phyloP scores from a whole-genome alignment of 306 rosid species.

The Prunus campanulata region DNA sequence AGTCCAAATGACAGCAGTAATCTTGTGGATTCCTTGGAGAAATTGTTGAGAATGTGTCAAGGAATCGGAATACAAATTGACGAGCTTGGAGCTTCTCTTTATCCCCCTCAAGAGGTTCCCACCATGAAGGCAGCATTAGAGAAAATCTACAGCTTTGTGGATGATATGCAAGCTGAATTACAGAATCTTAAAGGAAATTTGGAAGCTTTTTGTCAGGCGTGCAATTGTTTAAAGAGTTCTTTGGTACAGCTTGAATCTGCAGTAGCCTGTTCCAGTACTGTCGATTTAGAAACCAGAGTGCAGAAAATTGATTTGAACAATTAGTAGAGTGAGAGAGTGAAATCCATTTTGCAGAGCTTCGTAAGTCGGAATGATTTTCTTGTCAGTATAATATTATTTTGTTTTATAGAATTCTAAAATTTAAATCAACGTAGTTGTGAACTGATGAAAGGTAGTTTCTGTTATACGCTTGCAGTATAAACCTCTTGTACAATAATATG shows the following conservation, averaged over 20 bases:
- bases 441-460: background rate
- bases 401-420: background rate
- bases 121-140: constrained; percentile 42
- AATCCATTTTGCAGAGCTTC: background rate
- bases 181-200: constrained; percentile 47
- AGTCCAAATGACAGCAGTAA: constrained; percentile 42
- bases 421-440: background rate
- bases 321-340: constrained; percentile 11
- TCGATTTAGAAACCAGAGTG: constrained; percentile 45
- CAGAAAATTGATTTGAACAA: constrained; percentile 43
- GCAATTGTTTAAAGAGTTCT: constrained; percentile 51
- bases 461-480: background rate
- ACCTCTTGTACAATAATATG: constrained; percentile 12
- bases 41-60: constrained; percentile 60
- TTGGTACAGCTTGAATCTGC: constrained; percentile 46
- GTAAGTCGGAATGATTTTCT: background rate
- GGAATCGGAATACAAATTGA: constrained; percentile 70
- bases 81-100: constrained; percentile 88
- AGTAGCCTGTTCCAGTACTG: constrained; percentile 22
- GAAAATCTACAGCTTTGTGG: constrained; percentile 52
- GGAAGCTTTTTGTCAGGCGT: constrained; percentile 55
- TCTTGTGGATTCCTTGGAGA: constrained; percentile 69
- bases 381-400: background rate
- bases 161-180: constrained; percentile 47
- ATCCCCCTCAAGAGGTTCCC: constrained; percentile 83